phyloP scores from a whole-genome alignment of 129 eudicot species.

The Ambrosia trifida region DNA sequence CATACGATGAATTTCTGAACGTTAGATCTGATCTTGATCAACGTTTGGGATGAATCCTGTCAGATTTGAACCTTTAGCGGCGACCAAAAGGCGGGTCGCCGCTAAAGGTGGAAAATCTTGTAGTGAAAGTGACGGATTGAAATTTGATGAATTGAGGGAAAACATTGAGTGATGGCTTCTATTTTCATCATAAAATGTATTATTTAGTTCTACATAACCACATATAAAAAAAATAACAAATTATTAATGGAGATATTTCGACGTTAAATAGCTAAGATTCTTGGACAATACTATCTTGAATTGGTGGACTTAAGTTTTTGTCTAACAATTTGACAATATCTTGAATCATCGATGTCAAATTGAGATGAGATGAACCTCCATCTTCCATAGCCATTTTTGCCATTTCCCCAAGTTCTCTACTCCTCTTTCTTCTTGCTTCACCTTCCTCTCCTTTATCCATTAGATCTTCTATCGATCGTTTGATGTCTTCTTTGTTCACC shows the following conservation, averaged over 20 bases:
- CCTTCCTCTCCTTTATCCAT: slow-evolving; percentile 58
- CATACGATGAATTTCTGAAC: too few relatives aligned
- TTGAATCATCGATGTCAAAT: slow-evolving; percentile 43
- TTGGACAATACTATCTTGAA: background rate
- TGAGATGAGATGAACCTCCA: slow-evolving; percentile 57
- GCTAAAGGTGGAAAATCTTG: too few relatives aligned
- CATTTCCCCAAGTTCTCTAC: slow-evolving; percentile 34
- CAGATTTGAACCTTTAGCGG: too few relatives aligned
- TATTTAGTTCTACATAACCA: too few relatives aligned
- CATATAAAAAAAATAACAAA: too few relatives aligned
- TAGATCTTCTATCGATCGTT: slow-evolving; percentile 35
- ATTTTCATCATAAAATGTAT: too few relatives aligned
- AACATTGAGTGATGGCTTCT: too few relatives aligned
- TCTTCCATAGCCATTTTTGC: slow-evolving; percentile 49
- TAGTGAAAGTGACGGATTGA: too few relatives aligned
- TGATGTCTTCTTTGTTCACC: slow-evolving; percentile 39
- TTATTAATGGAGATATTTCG: background rate
- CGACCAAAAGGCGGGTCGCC: too few relatives aligned
- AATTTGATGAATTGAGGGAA: too few relatives aligned
- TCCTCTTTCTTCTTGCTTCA: slow-evolving; percentile 40
- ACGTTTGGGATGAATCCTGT: too few relatives aligned
- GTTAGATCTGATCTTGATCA: too few relatives aligned
- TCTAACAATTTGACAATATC: slow-evolving; percentile 24
- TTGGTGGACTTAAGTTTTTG: background rate
- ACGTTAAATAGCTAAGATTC: background rate